phyloP scores from a whole-genome alignment of 1,284 basidiomycete species.

The Trichosporon faecale region DNA sequence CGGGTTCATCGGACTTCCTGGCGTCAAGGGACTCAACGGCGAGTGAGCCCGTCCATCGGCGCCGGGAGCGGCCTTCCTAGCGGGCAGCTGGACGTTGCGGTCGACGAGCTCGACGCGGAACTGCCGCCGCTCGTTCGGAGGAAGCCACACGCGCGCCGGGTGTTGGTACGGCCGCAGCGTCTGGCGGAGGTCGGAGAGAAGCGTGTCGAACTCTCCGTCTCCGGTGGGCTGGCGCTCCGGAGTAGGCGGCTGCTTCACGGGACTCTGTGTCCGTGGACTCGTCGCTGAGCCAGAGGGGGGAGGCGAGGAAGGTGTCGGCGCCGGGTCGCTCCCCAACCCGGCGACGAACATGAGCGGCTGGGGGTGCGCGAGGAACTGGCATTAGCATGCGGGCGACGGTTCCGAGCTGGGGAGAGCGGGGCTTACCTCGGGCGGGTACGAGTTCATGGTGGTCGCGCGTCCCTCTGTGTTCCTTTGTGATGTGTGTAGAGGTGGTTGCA shows the following conservation, averaged over 20 bases:
- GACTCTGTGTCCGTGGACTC: neutral
- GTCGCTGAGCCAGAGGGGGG: neutral
- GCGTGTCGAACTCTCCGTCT: slow-evolving; percentile 55
- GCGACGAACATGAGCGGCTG: slow-evolving; percentile 90
- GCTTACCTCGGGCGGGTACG: slow-evolving; percentile 73
- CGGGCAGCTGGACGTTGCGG: slow-evolving; percentile 76
- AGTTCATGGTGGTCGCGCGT: slow-evolving; percentile 64
- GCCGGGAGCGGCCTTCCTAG: slow-evolving; percentile 65
- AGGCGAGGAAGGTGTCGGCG: slow-evolving; percentile 36
- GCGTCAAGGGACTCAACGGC: slow-evolving; percentile 82
- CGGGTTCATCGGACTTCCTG: slow-evolving; percentile 81
- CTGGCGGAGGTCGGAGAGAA: slow-evolving; percentile 60
- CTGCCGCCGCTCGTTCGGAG: slow-evolving; percentile 54
- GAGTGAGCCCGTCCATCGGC: slow-evolving; percentile 60
- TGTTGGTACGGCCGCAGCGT: slow-evolving; percentile 61
- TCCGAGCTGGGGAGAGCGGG: neutral
- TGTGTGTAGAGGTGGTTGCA: neutral
- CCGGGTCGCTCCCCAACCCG: slow-evolving; percentile 59
- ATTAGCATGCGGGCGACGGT: slow-evolving; percentile 10
- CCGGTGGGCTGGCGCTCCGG: neutral
- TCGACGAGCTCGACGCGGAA: slow-evolving; percentile 81
- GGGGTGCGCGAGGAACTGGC: slow-evolving; percentile 66
- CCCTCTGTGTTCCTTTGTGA: neutral
- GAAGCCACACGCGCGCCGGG: slow-evolving; percentile 55
- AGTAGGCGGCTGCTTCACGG: neutral